Base-by-base conservation (phyloP, 371 early-diverging fungal genomes). In the Rhizopus arrhizus region DNA sequence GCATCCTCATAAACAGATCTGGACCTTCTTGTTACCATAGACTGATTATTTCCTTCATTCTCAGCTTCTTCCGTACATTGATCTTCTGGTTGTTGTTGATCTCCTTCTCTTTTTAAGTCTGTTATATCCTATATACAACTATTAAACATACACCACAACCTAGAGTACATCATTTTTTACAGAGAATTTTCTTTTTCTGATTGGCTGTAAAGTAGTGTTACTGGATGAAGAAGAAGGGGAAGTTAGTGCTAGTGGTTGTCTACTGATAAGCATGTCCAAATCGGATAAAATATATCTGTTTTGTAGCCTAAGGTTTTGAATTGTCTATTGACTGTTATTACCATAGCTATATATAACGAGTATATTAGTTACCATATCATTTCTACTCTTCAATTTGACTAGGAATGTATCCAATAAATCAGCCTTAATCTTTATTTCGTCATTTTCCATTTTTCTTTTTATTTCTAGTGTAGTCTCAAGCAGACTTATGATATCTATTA, bases 401-500 rank as follows among this genome's bases (percentile, higher is more conserved):
- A 67, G 13, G 40, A 67, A 67, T 15, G 16, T 1, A 7, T 6
- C 9, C 0, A 59, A 28, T 4, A 90, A 75, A 13, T 78, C 63
- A 54, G 85, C 60, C 35, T 88, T 85, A 28, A 80, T 69, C 48
- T 80, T 76, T 36, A 69, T 61, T 46, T 83, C 79, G 32, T 74
- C 67, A 13, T 71, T 62, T 29, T 85, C 86, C 49, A 85, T 59
- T 38, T 77, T 58, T 45, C 80, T 78, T 64, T 85, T 86, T 59
- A 85, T 80, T 16, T 82, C 79, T 32, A 85, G 66, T 29, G 91
- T 74, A 36, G 79, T 68, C 29, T 63, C 49, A 29, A 91, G 64
- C 52, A 90, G 56, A 2, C 65, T 58, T 40, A 88, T 73, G 41
- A 86, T 68, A 62, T 89, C 88, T 70, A 71, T 43, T 48, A 15